phyloP scores from a whole-genome alignment of 2,329 filamentous ascomycete genomes.

The Davidsoniella virescens region DNA sequence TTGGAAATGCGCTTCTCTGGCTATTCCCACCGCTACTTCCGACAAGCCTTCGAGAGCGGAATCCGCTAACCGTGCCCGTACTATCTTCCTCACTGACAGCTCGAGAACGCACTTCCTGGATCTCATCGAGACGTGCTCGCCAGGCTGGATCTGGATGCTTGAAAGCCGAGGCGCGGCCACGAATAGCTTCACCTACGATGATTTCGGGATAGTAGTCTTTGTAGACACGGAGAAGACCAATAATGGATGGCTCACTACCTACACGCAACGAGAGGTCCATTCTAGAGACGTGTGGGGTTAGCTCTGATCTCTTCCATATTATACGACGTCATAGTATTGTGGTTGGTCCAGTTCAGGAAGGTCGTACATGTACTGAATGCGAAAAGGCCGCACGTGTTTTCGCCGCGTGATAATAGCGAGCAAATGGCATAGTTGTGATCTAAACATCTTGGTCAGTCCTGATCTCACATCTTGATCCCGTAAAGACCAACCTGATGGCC shows the following conservation, averaged over 20 bases:
- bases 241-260: constrained; percentile 57
- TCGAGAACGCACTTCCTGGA: constrained; percentile 41
- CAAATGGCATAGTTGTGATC: constrained; percentile 54
- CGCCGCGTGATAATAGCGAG: constrained; percentile 64
- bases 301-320: not conserved
- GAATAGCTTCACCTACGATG: constrained; percentile 53
- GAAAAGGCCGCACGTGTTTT: constrained; percentile 68
- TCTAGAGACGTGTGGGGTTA: constrained; percentile 20
- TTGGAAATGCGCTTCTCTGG: constrained; percentile 33
- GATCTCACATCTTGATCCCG: constrained; percentile 14
- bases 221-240: constrained; percentile 63
- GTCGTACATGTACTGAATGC: constrained; percentile 58
- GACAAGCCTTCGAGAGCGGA: constrained; percentile 37
- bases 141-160: constrained; percentile 64
- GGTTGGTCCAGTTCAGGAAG: no score
- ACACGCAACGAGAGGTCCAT: constrained; percentile 41
- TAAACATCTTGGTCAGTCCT: constrained; percentile 15
- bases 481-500: constrained; percentile 38
- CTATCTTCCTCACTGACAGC: constrained; percentile 27
- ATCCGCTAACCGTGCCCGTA: constrained; percentile 13
- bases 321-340: no score
- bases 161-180: constrained; percentile 44
- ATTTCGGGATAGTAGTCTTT: constrained; percentile 88
- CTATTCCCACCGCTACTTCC: constrained; percentile 27
- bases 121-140: constrained; percentile 48